These are phyloP conservation scores for Aspergillus udagawae DNA, from an alignment of 2,329 filamentous ascomycete species.

Conservation along the genomic window DNA sequence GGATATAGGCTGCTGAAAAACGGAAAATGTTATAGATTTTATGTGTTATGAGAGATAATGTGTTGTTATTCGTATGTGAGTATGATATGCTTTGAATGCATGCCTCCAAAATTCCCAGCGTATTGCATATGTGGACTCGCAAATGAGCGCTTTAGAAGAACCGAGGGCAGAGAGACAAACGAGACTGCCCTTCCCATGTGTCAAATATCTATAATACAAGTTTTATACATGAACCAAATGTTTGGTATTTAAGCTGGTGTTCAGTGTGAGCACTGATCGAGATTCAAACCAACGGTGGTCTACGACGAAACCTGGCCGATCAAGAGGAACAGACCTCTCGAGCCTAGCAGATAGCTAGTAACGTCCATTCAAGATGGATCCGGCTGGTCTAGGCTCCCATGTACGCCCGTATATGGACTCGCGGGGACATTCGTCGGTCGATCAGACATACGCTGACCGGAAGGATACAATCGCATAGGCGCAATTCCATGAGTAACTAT, in stretches of 20 bases:
- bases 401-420: background rate
- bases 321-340: background rate
- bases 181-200: background rate
- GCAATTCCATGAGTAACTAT: background rate
- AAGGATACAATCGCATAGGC: background rate
- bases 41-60: constrained; percentile 2
- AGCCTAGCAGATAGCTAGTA: background rate
- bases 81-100: background rate
- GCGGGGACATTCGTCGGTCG: background rate
- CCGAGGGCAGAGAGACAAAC: background rate
- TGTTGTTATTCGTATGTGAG: background rate
- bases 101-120: background rate
- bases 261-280: background rate
- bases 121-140: background rate
- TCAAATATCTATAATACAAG: background rate
- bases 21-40: background rate
- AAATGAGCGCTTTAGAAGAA: background rate
- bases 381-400: background rate
- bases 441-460: background rate
- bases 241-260: background rate
- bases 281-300: background rate
- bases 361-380: background rate
- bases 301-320: background rate
- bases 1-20: constrained; percentile 21
- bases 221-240: background rate